Percentiles rank a stretch among this genome's conserved stretches.
These are phyloP conservation scores for Umbilicus rupestris DNA, from an alignment of 164 flowering plant species.

Conservation along the genomic window DNA sequence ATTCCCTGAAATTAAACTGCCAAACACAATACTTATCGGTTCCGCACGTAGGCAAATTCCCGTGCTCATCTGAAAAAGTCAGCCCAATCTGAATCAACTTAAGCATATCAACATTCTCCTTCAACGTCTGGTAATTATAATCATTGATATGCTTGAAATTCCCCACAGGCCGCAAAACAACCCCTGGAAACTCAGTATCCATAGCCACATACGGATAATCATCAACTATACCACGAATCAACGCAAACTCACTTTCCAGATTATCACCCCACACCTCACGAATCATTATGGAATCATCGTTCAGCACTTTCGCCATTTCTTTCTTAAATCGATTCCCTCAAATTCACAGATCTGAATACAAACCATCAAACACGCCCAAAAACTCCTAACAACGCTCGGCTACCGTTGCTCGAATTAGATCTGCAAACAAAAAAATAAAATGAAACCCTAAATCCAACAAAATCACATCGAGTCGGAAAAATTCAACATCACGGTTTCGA, in stretches of 20 bases:
- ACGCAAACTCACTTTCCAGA: conserved; percentile 19
- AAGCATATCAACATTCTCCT: conserved; percentile 25
- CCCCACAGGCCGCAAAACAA: conserved; percentile 25
- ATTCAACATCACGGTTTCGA: background rate
- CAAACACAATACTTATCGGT: conserved; percentile 20
- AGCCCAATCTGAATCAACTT: conserved; percentile 29
- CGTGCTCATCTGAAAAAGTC: conserved; percentile 25
- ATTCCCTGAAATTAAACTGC: conserved; percentile 32
- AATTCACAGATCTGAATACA: background rate
- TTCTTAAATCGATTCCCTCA: background rate
- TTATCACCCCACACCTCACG: conserved; percentile 30
- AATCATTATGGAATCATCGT: conserved; percentile 23
- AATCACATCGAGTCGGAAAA: background rate
- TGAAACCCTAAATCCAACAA: background rate
- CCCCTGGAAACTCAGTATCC: conserved; percentile 35
- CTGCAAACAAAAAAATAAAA: background rate
- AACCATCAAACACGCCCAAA: background rate
- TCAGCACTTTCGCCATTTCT: conserved; percentile 19
- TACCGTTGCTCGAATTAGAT: background rate
- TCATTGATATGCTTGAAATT: conserved; percentile 23
- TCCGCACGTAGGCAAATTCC: conserved; percentile 24
- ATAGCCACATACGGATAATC: conserved; percentile 24
- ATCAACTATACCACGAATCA: conserved; percentile 22
- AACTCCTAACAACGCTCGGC: background rate
- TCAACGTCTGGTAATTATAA: conserved; percentile 24